These are phyloP conservation scores for Lablab purpureus DNA, from an alignment of 306 rosid genomes.

Conservation along the genomic window DNA sequence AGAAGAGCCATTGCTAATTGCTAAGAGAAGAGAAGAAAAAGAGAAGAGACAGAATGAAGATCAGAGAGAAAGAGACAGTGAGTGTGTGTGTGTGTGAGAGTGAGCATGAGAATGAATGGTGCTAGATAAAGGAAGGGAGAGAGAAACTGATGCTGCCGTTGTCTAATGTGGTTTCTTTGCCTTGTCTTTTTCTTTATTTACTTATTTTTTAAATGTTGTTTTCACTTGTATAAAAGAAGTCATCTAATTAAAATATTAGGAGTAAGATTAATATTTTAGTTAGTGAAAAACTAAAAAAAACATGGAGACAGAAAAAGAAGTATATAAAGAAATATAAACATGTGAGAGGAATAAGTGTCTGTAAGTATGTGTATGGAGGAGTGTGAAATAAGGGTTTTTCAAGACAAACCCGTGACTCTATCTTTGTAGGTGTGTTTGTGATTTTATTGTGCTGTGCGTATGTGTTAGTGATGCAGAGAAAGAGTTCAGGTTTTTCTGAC, in stretches of 20 bases:
- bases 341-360: background rate
- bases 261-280: too few relatives aligned
- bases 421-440: constrained; percentile 24
- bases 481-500: constrained; percentile 71
- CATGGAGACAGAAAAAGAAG: too few relatives aligned
- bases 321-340: too few relatives aligned
- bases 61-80: constrained; percentile 23
- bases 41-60: background rate
- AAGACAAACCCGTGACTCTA: constrained; percentile 98
- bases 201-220: background rate
- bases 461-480: constrained; percentile 43
- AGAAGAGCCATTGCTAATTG: constrained; percentile 77
- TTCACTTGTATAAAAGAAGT: too few relatives aligned
- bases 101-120: constrained; percentile 8
- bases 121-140: constrained; percentile 42
- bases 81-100: constrained; percentile 1
- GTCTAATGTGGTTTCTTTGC: constrained; percentile 48
- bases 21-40: background rate
- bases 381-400: constrained; percentile 93
- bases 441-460: background rate
- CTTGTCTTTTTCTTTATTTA: background rate
- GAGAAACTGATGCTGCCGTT: constrained; percentile 28
- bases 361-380: constrained; percentile 37
- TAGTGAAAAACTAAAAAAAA: too few relatives aligned
- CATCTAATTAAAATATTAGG: too few relatives aligned